phyloP scores from a whole-genome alignment of 2,329 filamentous ascomycete genomes.

The Scytalidium lignicola region DNA sequence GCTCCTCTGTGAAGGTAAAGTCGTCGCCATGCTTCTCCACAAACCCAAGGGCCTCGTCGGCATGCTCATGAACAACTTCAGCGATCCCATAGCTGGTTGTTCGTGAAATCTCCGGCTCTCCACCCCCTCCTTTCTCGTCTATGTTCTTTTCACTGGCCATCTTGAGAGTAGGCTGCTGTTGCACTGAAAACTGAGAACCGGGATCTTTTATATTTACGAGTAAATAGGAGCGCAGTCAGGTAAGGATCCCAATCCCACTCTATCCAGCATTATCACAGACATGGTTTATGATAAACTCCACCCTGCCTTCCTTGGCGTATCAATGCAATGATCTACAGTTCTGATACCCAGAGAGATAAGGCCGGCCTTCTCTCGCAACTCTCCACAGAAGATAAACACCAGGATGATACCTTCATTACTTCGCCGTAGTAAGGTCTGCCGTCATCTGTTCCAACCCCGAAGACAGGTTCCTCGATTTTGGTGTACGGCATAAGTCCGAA shows the following conservation, averaged over 20 bases:
- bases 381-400: background rate
- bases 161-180: background rate
- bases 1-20: slow-evolving; percentile 13
- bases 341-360: background rate
- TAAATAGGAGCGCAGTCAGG: background rate
- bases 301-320: background rate
- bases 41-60: slow-evolving; percentile 13
- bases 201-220: background rate
- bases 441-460: background rate
- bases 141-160: background rate
- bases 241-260: background rate
- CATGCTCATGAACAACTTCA: background rate
- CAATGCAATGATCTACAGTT: background rate
- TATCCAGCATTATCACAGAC: background rate
- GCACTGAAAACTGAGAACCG: background rate
- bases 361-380: background rate
- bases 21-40: slow-evolving; percentile 10
- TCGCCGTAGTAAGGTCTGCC: background rate
- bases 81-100: background rate
- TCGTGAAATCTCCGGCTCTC: background rate
- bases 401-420: background rate
- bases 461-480: background rate
- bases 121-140: background rate
- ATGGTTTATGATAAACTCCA: background rate
- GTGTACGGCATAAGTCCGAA: background rate